A percentile compares a stretch with the other conserved stretches of the same genome.
phyloP scores from a whole-genome alignment of 306 rosid genomes.

The Phaseolus lunatus region DNA sequence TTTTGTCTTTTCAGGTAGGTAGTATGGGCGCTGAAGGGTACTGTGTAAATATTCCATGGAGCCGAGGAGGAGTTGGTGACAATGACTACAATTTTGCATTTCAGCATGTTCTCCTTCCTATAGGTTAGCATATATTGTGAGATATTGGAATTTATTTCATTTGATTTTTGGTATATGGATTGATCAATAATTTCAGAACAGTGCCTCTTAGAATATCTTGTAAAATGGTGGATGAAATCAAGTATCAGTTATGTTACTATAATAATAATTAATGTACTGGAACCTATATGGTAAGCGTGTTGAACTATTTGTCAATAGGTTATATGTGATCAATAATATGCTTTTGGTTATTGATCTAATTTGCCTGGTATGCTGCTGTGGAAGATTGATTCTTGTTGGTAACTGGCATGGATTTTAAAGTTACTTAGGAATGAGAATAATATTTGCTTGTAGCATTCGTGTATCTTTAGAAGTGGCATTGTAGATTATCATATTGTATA shows the following conservation, averaged over 20 bases:
- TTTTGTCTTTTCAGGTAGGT: slow-evolving; percentile 74
- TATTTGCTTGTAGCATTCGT: background rate
- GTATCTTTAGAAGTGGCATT: background rate
- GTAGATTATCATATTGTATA: slow-evolving; percentile 20
- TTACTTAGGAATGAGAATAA: background rate
- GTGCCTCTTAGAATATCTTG: background rate
- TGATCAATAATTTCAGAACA: slow-evolving; percentile 4
- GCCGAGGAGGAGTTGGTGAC: slow-evolving; percentile 88
- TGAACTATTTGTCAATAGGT: slow-evolving; percentile 2
- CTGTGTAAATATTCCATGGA: slow-evolving; percentile 98
- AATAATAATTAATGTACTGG: slow-evolving; percentile 10
- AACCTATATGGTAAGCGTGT: slow-evolving; percentile 9
- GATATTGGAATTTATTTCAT: slow-evolving; percentile 11
- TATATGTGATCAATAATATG: slow-evolving; percentile 3
- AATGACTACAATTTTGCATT: slow-evolving; percentile 91
- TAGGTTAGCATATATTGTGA: slow-evolving; percentile 64
- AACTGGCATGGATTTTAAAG: slow-evolving; percentile 1
- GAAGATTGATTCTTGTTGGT: slow-evolving; percentile 28
- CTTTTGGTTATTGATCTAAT: slow-evolving; percentile 1
- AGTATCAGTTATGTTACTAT: background rate
- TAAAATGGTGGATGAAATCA: slow-evolving; percentile 6
- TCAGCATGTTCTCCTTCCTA: slow-evolving; percentile 89
- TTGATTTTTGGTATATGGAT: slow-evolving; percentile 18
- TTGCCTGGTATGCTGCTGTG: slow-evolving; percentile 11
- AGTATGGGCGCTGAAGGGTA: slow-evolving; percentile 93